phyloP scores from a whole-genome alignment of 306 rosid genomes.

The Cucurbita moschata region DNA sequence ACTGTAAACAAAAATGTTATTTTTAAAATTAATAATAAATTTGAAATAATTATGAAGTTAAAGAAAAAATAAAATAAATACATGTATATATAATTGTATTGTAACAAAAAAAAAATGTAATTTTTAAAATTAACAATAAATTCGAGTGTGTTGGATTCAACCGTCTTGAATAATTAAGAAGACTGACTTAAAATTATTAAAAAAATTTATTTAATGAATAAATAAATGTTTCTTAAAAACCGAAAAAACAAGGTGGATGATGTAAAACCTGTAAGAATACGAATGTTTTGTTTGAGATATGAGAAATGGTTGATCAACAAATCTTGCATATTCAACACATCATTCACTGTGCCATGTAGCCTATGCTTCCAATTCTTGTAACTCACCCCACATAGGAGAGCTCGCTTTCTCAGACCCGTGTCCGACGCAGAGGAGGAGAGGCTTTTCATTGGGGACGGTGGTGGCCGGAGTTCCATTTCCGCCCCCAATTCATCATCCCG shows the following conservation, averaged over 20 bases:
- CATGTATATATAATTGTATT: too few species aligned
- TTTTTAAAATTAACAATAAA: too few species aligned
- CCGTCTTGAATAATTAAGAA: too few species aligned
- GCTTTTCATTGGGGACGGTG: not conserved
- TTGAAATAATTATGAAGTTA: too few species aligned
- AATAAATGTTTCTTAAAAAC: not conserved
- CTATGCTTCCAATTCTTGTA: slow-evolving; percentile 30
- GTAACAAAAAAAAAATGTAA: too few species aligned
- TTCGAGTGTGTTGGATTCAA: too few species aligned
- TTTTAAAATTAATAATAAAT: too few species aligned
- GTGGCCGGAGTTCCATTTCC: not conserved
- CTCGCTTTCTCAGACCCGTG: slow-evolving; percentile 27
- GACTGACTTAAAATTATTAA: too few species aligned
- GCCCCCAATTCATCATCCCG: not conserved
- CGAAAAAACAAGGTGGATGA: not conserved
- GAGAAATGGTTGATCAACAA: slow-evolving; percentile 24
- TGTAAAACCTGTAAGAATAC: slow-evolving; percentile 46
- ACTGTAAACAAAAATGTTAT: too few species aligned
- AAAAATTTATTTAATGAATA: too few species aligned
- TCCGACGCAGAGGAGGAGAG: not conserved
- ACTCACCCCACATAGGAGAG: slow-evolving; percentile 67
- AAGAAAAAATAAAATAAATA: too few species aligned
- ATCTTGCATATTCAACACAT: slow-evolving; percentile 38
- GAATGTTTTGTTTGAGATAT: slow-evolving; percentile 33
- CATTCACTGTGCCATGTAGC: slow-evolving; percentile 57